Evolutionary conservation across 1,284 basidiomycete species (phyloP), one percentile per base, ranked within the genome.

Genomic region (Fistulina hepatica): DNA sequence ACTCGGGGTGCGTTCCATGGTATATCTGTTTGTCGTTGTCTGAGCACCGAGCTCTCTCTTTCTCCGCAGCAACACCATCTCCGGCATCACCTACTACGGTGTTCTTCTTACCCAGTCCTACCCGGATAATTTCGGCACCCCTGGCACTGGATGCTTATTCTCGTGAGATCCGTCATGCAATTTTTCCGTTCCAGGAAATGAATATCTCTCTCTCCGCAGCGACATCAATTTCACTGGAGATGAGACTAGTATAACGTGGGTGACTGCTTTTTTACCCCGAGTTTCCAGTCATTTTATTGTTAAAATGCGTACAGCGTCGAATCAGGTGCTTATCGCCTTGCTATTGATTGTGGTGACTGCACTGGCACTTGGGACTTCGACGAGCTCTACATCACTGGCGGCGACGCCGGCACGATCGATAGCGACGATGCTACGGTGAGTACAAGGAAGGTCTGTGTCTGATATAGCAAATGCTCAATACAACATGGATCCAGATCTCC

Each of bases 351-450:
- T 41, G 71, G 69, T 10, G 21, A 25, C 1, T 60, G 57, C 19
- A 53, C 65, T 15, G 72, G 71, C 5, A 57, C 53, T 1, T 76
- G 74, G 73, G 52, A 73, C 46, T 77, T 71, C 68, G 53, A 61
- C 6, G 53, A 52, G 20, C 58, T 78, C 34, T 51, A 58, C 35
- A 60, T 64, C 6, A 58, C 57, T 5, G 72, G 72, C 3, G 72
- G 71, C n/a, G 43, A 34, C 11, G 43, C 39, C 2, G 28, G 33
- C 24, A 40, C 41, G 19, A 41, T 47, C 10, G 41, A 38, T 21
- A 30, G 43, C 4, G 44, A 47, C 41, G 15, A 41, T 3, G 42
- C 42, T 12, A 35, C n/a, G n/a, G n/a, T n/a, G n/a, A n/a, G n/a
- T n/a, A n/a, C n/a, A n/a, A n/a, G n/a, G n/a, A n/a, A n/a, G n/a